These are phyloP conservation scores for Venturiaceae sp. DNA, from an alignment of 2,329 filamentous ascomycete species.

Conservation along the genomic window DNA sequence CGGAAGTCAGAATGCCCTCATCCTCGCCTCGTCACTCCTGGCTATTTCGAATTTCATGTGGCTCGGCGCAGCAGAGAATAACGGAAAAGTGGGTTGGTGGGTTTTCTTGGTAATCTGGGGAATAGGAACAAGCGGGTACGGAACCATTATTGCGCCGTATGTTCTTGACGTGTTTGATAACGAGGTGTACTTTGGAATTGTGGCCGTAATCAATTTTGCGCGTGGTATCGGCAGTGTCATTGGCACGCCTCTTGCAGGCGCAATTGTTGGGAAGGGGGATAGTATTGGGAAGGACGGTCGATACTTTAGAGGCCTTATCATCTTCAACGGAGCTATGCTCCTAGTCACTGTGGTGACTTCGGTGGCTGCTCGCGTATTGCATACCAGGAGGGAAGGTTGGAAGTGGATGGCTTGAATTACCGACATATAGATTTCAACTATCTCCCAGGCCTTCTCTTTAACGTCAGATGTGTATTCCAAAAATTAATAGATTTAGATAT, in stretches of 20 bases:
- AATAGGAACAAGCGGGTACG: not conserved
- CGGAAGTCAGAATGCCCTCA: not conserved
- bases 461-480: too few species aligned
- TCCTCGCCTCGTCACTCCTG: not conserved
- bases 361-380: too few species aligned
- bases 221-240: not conserved
- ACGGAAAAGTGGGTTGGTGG: not conserved
- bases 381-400: too few species aligned
- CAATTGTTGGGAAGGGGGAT: too few species aligned
- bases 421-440: too few species aligned
- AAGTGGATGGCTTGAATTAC: too few species aligned
- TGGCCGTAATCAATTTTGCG: not conserved
- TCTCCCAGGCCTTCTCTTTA: too few species aligned
- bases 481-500: too few species aligned
- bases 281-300: too few species aligned
- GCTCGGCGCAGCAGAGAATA: not conserved
- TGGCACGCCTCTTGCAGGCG: not conserved
- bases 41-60: not conserved
- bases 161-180: not conserved
- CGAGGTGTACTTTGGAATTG: not conserved
- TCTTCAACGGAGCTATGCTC: too few species aligned
- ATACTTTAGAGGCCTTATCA: too few species aligned
- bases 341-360: too few species aligned
- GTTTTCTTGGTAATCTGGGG: not conserved
- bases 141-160: not conserved